phyloP scores from a whole-genome alignment of 169 alveolate genomes.

The Eimeria acervulina region DNA sequence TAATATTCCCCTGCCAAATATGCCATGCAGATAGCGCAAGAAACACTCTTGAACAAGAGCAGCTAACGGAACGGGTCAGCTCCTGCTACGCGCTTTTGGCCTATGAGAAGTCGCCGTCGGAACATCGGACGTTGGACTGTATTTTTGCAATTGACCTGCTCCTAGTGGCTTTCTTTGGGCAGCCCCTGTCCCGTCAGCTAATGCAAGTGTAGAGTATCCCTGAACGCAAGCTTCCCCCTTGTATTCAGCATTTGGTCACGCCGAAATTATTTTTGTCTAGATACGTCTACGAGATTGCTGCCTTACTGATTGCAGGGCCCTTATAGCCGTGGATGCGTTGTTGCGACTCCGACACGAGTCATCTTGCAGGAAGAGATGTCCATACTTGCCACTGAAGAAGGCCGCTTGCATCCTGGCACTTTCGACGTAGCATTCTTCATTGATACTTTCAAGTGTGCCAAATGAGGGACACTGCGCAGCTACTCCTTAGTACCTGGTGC shows the following conservation, averaged over 20 bases:
- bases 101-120: background rate
- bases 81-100: background rate
- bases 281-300: background rate
- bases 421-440: constrained; percentile 35
- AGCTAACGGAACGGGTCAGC: background rate
- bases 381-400: background rate
- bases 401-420: background rate
- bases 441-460: constrained; percentile 13
- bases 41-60: background rate
- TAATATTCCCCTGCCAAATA: background rate
- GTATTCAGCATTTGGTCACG: background rate
- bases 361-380: constrained; percentile 32
- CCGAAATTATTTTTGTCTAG: background rate
- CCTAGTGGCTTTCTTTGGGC: background rate
- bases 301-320: constrained; percentile 22
- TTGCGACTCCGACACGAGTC: constrained; percentile 17
- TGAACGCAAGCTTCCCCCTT: background rate
- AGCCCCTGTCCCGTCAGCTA: background rate
- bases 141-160: background rate
- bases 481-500: background rate
- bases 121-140: background rate
- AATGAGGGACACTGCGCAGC: background rate
- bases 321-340: background rate
- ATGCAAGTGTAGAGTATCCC: background rate
- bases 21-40: background rate